Conservation (phyloP, 2,329 filamentous ascomycete genomes). For the Fonsecaea pugnacius region DNA sequence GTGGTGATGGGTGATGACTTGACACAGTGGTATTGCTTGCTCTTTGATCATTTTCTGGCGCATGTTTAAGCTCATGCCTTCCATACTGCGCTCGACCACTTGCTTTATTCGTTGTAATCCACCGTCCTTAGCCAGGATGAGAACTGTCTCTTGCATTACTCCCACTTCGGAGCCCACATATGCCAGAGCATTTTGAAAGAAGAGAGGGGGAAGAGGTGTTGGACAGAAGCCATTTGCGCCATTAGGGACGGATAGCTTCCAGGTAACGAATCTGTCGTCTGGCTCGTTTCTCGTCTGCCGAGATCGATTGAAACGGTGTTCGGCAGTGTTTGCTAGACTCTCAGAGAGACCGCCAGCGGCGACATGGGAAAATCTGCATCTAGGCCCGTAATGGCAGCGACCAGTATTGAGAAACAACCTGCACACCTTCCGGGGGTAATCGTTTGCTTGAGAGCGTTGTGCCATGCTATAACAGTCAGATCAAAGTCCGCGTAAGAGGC, state of each 20-base stretch:
- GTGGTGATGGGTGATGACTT: slow-evolving; percentile 2
- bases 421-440: neutral
- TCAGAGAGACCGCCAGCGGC: neutral
- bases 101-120: slow-evolving; percentile 3
- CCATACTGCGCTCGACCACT: neutral
- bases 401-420: neutral
- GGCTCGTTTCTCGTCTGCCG: neutral
- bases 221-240: neutral
- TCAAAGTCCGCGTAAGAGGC: neutral
- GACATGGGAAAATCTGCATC: neutral
- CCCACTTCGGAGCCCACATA: neutral
- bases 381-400: neutral
- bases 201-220: neutral
- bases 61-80: neutral
- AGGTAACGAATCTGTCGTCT: neutral
- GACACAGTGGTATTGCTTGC: slow-evolving; percentile 1
- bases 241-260: neutral
- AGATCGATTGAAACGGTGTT: neutral
- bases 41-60: neutral
- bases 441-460: neutral
- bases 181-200: neutral
- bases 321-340: neutral
- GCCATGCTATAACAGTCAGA: neutral
- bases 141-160: slow-evolving; percentile 1
- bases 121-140: slow-evolving; percentile 1